A percentile compares a stretch with the other conserved stretches of the same genome.
Evolutionary conservation across 352 stramenopile genomes (phyloP).

Genomic region (Phytophthora lateralis): DNA sequence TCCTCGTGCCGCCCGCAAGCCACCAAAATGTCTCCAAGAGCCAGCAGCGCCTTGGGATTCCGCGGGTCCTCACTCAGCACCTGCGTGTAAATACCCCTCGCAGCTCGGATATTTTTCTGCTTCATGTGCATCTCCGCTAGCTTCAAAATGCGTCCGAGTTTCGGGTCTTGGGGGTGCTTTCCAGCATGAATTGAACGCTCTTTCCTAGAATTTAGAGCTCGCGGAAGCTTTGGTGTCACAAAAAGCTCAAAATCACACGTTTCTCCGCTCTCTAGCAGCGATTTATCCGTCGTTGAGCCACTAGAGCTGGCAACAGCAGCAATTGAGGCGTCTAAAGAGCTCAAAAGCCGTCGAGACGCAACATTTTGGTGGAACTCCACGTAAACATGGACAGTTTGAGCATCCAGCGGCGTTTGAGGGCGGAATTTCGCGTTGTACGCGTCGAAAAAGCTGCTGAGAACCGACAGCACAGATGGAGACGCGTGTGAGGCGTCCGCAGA

Average conservation of each 20-base stretch:
- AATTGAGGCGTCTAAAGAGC: slow-evolving; percentile 29
- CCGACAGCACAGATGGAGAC: slow-evolving; percentile 42
- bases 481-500: slow-evolving; percentile 4
- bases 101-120: slow-evolving; percentile 50
- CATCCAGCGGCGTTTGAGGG: slow-evolving; percentile 21
- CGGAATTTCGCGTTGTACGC: slow-evolving; percentile 55
- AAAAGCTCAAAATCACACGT: slow-evolving; percentile 50
- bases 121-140: slow-evolving; percentile 50
- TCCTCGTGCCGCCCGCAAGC: slow-evolving; percentile 45
- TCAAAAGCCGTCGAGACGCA: slow-evolving; percentile 23
- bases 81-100: slow-evolving; percentile 50
- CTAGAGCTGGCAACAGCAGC: slow-evolving; percentile 4
- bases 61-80: slow-evolving; percentile 42
- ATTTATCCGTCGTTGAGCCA: background rate
- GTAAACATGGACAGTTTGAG: slow-evolving; percentile 45
- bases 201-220: slow-evolving; percentile 4
- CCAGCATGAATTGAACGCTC: slow-evolving; percentile 6
- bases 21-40: slow-evolving; percentile 30
- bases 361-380: slow-evolving; percentile 44
- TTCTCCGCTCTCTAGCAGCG: background rate
- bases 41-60: slow-evolving; percentile 44
- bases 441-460: slow-evolving; percentile 44
- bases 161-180: slow-evolving; percentile 27
- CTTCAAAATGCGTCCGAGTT: slow-evolving; percentile 37
- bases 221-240: slow-evolving; percentile 24